These are phyloP conservation scores for Acanthamoeba quina DNA, from an alignment of 208 protist species.

Conservation along the genomic window DNA sequence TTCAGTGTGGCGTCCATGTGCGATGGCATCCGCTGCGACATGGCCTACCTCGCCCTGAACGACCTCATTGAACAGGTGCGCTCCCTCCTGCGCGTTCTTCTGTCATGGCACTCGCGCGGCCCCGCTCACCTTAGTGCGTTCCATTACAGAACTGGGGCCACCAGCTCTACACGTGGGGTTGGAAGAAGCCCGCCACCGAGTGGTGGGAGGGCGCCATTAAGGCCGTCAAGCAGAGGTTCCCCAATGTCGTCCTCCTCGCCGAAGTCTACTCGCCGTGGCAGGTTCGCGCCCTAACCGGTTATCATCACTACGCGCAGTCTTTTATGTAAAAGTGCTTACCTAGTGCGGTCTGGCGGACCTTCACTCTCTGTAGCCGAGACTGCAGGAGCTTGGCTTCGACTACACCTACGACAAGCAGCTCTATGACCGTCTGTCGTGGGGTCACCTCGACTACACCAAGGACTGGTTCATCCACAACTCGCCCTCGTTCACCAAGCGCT, in stretches of 20 bases:
- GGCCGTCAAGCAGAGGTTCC: slow-evolving; percentile 82
- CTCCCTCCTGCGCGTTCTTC: background rate
- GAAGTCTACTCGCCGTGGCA: slow-evolving; percentile 78
- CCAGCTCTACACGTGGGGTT: slow-evolving; percentile 82
- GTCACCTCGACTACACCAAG: slow-evolving; percentile 76
- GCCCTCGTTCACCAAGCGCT: slow-evolving; percentile 10
- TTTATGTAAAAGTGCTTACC: too few species aligned
- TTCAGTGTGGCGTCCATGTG: slow-evolving; percentile 79
- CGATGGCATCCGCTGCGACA: slow-evolving; percentile 90
- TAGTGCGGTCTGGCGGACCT: background rate
- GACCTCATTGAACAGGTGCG: slow-evolving; percentile 78
- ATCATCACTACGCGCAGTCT: background rate
- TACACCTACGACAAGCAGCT: slow-evolving; percentile 90
- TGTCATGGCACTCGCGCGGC: background rate
- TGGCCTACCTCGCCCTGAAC: slow-evolving; percentile 89
- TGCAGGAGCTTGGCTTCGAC: slow-evolving; percentile 88
- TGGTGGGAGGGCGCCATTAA: slow-evolving; percentile 87
- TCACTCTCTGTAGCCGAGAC: slow-evolving; percentile 11
- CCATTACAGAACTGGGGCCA: slow-evolving; percentile 77
- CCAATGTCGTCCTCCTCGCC: slow-evolving; percentile 87
- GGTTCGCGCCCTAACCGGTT: background rate
- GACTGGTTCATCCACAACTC: slow-evolving; percentile 56
- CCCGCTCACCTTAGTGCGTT: background rate
- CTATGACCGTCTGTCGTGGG: slow-evolving; percentile 81
- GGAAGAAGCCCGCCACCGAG: slow-evolving; percentile 80